Conservation (phyloP, 2,329 filamentous ascomycete genomes). For the Samsoniella hepiali region DNA sequence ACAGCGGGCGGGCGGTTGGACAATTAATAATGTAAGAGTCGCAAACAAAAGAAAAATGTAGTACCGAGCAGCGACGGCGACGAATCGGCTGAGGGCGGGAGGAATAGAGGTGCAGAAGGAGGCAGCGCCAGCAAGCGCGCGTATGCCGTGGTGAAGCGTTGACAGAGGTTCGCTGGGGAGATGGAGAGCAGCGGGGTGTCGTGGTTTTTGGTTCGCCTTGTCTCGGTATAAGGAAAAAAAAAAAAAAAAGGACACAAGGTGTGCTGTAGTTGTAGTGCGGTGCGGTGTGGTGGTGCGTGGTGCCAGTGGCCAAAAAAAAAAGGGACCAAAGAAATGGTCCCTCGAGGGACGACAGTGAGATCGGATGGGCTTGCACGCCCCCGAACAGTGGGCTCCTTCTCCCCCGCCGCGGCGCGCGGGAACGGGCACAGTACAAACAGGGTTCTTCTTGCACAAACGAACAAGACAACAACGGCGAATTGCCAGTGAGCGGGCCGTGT, state of each 20-base stretch:
- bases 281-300: not conserved
- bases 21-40: not conserved
- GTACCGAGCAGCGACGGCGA: not conserved
- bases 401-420: too few species aligned
- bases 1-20: not conserved
- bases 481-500: not conserved
- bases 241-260: not conserved
- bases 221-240: slow-evolving; percentile 22
- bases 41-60: not conserved
- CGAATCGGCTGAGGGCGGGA: not conserved
- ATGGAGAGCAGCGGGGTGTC: slow-evolving; percentile 1
- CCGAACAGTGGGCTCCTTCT: not conserved
- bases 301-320: not conserved
- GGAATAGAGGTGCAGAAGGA: not conserved
- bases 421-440: too few species aligned
- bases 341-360: slow-evolving; percentile 8
- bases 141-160: slow-evolving; percentile 17
- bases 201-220: slow-evolving; percentile 13
- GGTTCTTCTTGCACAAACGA: not conserved
- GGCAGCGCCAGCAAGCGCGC: slow-evolving; percentile 9
- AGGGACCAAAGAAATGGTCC: slow-evolving; percentile 8
- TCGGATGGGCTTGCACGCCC: slow-evolving; percentile 1
- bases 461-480: not conserved
- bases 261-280: not conserved
- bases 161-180: slow-evolving; percentile 8